Percentiles rank a stretch among this genome's conserved stretches.
Conservation (phyloP, 1,284 basidiomycete species). For the Leccinum pallidistipes region DNA sequence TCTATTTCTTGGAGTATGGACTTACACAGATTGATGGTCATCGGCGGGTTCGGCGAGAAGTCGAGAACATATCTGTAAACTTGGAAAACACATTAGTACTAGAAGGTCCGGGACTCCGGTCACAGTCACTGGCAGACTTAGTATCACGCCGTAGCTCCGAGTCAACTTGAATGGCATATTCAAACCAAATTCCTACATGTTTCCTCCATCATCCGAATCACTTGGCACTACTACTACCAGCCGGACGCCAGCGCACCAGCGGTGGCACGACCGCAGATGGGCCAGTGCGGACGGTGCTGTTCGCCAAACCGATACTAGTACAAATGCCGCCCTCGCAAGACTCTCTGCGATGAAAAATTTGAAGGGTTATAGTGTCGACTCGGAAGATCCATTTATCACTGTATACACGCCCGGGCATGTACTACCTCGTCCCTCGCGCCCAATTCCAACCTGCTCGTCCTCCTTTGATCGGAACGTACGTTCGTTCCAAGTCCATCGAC, state of each 20-base stretch:
- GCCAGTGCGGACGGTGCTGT: conserved; percentile 53
- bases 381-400: conserved; percentile 64
- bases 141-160: too few relatives aligned
- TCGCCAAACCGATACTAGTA: conserved; percentile 58
- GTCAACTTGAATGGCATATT: neutral
- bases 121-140: too few relatives aligned
- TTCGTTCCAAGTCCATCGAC: conserved; percentile 73
- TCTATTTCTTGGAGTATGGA: neutral
- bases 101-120: too few relatives aligned
- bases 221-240: neutral
- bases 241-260: conserved; percentile 19
- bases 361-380: conserved; percentile 60
- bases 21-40: neutral
- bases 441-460: conserved; percentile 65
- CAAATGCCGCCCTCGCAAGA: conserved; percentile 74
- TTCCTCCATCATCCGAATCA: conserved; percentile 18
- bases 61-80: neutral
- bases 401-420: conserved; percentile 18
- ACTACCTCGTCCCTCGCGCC: conserved; percentile 57
- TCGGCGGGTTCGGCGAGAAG: neutral
- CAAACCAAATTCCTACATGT: conserved; percentile 6
- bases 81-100: neutral
- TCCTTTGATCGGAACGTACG: conserved; percentile 89
- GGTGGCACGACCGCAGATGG: conserved; percentile 9
- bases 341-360: conserved; percentile 67